Evolutionary conservation across 257 asterid genomes (phyloP).

Genomic region (Solanum chmielewskii): DNA sequence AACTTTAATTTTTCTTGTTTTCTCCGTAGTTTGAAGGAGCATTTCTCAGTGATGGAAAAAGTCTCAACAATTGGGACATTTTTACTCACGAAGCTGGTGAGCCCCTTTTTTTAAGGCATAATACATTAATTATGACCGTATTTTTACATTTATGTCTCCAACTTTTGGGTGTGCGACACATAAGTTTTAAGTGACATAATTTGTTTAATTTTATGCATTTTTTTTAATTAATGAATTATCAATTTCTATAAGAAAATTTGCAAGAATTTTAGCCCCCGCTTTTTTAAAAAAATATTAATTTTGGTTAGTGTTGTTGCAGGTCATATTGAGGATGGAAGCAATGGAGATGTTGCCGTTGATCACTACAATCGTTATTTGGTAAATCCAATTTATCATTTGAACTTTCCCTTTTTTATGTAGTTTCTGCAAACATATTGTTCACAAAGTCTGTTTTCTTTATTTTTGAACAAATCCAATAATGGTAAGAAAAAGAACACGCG

Average conservation of each 20-base stretch:
- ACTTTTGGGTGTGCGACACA: too few species aligned
- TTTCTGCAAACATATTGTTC: not conserved
- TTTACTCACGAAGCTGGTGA: slow-evolving; percentile 31
- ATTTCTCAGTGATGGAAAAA: slow-evolving; percentile 26
- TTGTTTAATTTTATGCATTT: too few species aligned
- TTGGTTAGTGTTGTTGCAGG: slow-evolving; percentile 2
- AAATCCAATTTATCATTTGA: not conserved
- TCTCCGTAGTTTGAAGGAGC: slow-evolving; percentile 35
- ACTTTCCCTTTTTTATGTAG: not conserved
- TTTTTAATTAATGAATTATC: too few species aligned
- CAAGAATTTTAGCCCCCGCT: too few species aligned
- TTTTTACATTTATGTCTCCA: too few species aligned
- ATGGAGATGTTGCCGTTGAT: slow-evolving; percentile 42
- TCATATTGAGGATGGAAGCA: slow-evolving; percentile 32
- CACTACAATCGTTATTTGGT: slow-evolving; percentile 41
- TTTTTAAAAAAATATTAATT: not conserved
- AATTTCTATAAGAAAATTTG: too few species aligned
- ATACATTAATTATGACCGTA: too few species aligned
- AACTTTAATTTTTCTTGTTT: not conserved
- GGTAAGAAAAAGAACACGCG: too few species aligned
- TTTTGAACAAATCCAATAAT: too few species aligned
- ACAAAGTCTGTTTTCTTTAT: too few species aligned
- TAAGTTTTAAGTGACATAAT: too few species aligned
- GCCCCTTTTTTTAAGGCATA: not conserved
- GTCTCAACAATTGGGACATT: slow-evolving; percentile 37